These are phyloP conservation scores for Lyophyllum semitale DNA, from an alignment of 768 basidiomycete species.

Conservation along the genomic window DNA sequence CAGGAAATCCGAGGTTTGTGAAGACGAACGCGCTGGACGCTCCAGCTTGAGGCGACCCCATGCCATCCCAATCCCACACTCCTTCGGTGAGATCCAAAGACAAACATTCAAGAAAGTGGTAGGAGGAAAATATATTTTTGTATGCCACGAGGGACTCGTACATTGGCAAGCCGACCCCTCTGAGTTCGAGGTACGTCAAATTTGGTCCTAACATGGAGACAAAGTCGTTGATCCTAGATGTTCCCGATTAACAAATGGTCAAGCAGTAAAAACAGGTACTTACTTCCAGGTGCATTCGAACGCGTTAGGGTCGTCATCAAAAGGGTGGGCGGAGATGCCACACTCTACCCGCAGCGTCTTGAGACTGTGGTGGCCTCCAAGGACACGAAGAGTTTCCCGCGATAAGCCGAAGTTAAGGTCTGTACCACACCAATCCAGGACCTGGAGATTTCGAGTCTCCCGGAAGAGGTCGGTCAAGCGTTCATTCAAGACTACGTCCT, in stretches of 20 bases:
- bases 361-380: too few species aligned
- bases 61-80: conserved; percentile 11
- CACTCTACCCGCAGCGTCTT: too few species aligned
- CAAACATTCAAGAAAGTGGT: conserved; percentile 1
- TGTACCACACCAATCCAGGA: conserved; percentile 15
- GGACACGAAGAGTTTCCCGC: too few species aligned
- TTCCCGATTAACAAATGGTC: too few species aligned
- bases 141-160: conserved; percentile 1
- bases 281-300: too few species aligned
- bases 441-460: conserved; percentile 6
- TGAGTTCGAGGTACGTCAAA: conserved; percentile 12
- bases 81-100: too few species aligned
- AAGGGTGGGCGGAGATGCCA: too few species aligned
- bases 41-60: conserved; percentile 14
- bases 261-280: too few species aligned
- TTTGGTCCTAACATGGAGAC: conserved; percentile 5
- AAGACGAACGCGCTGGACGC: conserved; percentile 12
- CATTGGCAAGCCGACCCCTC: conserved; percentile 4
- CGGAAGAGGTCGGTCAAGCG: conserved; percentile 10
- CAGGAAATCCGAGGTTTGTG: conserved; percentile 15
- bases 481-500: background rate
- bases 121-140: conserved; percentile 7
- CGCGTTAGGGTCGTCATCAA: too few species aligned
- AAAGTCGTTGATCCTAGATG: conserved; percentile 11
- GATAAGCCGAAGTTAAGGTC: too few species aligned